These are phyloP conservation scores for Neodidymelliopsis sp. DNA, from an alignment of 2,329 filamentous ascomycete species.

Conservation along the genomic window DNA sequence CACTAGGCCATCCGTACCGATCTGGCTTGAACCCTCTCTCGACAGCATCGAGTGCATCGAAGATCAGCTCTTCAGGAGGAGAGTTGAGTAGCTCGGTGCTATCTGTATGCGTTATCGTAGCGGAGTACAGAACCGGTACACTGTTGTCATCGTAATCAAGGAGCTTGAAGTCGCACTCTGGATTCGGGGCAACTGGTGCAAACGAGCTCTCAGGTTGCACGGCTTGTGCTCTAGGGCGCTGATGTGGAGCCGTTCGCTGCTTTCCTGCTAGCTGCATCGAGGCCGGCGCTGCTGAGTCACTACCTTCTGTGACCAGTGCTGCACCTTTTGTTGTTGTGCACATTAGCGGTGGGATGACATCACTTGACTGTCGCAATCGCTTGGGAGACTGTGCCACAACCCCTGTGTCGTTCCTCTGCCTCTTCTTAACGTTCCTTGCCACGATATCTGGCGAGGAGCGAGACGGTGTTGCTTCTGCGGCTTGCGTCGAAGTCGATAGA, in stretches of 20 bases:
- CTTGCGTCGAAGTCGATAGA: neutral
- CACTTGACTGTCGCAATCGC: neutral
- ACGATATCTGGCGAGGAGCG: neutral
- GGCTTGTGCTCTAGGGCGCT: neutral
- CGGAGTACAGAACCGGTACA: conserved; percentile 25
- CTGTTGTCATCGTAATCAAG: conserved; percentile 19
- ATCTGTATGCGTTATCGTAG: conserved; percentile 8
- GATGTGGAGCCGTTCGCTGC: neutral
- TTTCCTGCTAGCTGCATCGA: too few relatives aligned
- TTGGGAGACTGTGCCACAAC: neutral
- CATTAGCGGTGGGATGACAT: neutral
- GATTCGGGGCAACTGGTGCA: conserved; percentile 6
- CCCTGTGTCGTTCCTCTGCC: neutral
- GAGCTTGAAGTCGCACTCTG: conserved; percentile 4
- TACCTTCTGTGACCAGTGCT: too few relatives aligned
- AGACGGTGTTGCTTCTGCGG: neutral
- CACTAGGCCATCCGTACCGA: neutral
- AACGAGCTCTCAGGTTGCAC: neutral
- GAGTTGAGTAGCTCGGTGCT: neutral
- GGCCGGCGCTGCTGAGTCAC: too few relatives aligned
- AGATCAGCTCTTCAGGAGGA: conserved; percentile 9
- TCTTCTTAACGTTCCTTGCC: neutral
- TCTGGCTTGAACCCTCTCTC: conserved; percentile 8
- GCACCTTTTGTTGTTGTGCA: neutral
- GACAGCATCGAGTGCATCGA: conserved; percentile 11